phyloP scores from a whole-genome alignment of 2,329 filamentous ascomycete species.

The Ceratocystiopsis sp. region DNA sequence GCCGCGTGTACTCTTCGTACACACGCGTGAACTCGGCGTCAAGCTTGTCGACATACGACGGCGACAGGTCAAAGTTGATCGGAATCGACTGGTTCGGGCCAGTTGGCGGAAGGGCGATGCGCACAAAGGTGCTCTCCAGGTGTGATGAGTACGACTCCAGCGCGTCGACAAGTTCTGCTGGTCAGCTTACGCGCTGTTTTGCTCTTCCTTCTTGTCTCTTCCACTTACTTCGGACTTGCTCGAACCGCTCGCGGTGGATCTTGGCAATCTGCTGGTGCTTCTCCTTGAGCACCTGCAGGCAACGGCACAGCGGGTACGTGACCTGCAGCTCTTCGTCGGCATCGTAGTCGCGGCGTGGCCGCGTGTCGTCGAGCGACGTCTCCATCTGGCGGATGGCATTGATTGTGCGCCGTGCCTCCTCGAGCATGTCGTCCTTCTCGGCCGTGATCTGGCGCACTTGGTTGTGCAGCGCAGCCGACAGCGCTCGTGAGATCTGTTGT shows the following conservation, averaged over 20 bases:
- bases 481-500: constrained; percentile 68
- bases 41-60: constrained; percentile 68
- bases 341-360: constrained; percentile 43
- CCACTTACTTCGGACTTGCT: constrained; percentile 76
- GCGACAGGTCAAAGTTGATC: constrained; percentile 80
- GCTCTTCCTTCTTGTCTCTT: background rate
- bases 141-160: constrained; percentile 94
- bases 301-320: constrained; percentile 68
- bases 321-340: constrained; percentile 47
- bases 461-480: constrained; percentile 82
- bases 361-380: constrained; percentile 63
- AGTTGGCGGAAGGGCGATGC: constrained; percentile 70
- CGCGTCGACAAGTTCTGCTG: constrained; percentile 71
- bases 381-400: constrained; percentile 89
- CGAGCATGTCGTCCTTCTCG: constrained; percentile 82
- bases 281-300: constrained; percentile 66
- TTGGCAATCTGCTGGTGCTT: constrained; percentile 68
- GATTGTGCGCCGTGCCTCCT: constrained; percentile 75
- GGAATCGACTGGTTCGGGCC: constrained; percentile 59
- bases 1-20: constrained; percentile 88
- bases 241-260: constrained; percentile 77
- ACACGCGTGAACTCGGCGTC: constrained; percentile 86
- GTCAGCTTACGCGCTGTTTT: background rate
- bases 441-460: constrained; percentile 70
- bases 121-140: constrained; percentile 76